phyloP scores from a whole-genome alignment of 768 basidiomycete genomes.

The Rhizopogon sp. region DNA sequence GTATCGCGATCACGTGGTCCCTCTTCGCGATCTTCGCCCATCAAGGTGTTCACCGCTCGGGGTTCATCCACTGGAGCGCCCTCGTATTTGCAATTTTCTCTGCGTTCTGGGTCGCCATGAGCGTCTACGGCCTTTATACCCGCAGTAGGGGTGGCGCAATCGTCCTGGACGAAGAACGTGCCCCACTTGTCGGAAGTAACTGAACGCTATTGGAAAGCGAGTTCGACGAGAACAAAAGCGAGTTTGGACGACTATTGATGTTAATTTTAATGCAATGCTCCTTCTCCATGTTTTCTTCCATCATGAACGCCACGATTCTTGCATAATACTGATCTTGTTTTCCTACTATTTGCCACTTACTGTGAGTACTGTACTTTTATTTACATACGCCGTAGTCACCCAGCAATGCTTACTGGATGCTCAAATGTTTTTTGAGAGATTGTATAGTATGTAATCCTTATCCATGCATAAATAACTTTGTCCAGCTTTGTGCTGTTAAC shows the following conservation, averaged over 20 bases:
- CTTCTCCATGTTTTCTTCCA: neutral
- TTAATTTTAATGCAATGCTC: neutral
- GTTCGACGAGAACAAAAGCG: neutral
- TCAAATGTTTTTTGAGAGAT: no score
- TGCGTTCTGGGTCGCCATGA: conserved; percentile 81
- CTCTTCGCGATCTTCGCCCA: conserved; percentile 89
- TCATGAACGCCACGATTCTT: neutral
- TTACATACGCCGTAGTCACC: no score
- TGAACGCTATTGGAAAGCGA: conserved; percentile 8
- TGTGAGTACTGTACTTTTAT: no score
- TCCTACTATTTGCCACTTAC: no score
- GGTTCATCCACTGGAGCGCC: conserved; percentile 89
- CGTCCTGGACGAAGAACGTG: conserved; percentile 83
- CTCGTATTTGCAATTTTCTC: conserved; percentile 83
- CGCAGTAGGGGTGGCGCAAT: conserved; percentile 45
- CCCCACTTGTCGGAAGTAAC: conserved; percentile 58
- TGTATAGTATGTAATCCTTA: no score
- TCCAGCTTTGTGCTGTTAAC: no score
- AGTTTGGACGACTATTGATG: neutral
- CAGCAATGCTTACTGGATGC: no score
- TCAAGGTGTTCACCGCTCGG: conserved; percentile 43
- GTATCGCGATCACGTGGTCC: conserved; percentile 89
- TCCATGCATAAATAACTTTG: no score
- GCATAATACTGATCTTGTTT: neutral
- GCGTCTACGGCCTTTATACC: conserved; percentile 49